phyloP scores from a whole-genome alignment of 148 eudicot genomes.

The Vaccinium vitisidaea region DNA sequence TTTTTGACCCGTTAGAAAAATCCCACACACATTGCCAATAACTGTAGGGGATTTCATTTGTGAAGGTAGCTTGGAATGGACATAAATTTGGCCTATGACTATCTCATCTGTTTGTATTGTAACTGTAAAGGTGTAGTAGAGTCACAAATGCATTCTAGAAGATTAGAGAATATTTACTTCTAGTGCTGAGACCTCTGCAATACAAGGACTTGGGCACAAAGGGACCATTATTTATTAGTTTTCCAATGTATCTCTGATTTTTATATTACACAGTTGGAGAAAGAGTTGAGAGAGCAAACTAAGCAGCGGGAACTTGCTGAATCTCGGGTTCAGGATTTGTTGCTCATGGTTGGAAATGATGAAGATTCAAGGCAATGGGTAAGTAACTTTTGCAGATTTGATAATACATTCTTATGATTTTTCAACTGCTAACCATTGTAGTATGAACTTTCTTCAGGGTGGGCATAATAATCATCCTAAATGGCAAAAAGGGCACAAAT shows the following conservation, averaged over 20 bases:
- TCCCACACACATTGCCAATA: neutral
- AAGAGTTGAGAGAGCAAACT: slow-evolving; percentile 73
- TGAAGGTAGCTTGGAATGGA: neutral
- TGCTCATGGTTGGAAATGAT: slow-evolving; percentile 35
- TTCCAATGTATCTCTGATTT: neutral
- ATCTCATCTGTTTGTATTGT: neutral
- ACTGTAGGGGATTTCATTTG: neutral
- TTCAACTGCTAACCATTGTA: neutral
- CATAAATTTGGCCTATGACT: neutral
- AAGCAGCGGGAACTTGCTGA: slow-evolving; percentile 75
- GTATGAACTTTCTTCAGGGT: slow-evolving; percentile 18
- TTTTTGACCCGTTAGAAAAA: neutral
- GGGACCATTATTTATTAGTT: neutral
- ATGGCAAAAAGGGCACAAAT: slow-evolving; percentile 34
- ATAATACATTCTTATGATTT: neutral
- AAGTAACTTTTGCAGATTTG: slow-evolving; percentile 3
- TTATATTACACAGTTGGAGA: slow-evolving; percentile 58
- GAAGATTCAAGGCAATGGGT: slow-evolving; percentile 40
- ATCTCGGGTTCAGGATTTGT: slow-evolving; percentile 60
- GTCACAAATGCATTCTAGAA: neutral
- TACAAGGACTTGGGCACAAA: neutral
- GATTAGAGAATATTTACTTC: neutral
- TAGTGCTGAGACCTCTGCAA: neutral
- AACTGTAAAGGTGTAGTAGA: neutral
- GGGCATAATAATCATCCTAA: slow-evolving; percentile 20